These are phyloP conservation scores for Colletotrichum horii DNA, from an alignment of 2,329 filamentous ascomycete genomes.

Conservation along the genomic window DNA sequence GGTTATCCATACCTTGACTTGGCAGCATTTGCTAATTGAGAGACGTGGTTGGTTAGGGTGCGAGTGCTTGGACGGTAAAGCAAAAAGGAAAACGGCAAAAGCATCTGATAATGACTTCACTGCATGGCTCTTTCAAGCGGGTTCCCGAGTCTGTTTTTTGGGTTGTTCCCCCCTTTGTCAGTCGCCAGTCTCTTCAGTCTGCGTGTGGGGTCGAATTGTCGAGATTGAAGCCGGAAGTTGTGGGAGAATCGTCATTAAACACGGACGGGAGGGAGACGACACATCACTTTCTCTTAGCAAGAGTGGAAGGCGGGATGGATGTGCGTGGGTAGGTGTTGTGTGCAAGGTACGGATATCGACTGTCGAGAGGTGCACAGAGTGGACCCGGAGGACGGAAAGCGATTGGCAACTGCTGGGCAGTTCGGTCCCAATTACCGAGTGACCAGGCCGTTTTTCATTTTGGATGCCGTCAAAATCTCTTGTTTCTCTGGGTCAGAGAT, in stretches of 20 bases:
- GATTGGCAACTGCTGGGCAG: constrained; percentile 17
- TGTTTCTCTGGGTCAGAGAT: not conserved
- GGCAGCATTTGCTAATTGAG: not conserved
- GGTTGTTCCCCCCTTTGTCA: not conserved
- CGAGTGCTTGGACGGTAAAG: constrained; percentile 17
- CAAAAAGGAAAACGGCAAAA: constrained; percentile 14
- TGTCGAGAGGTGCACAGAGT: not conserved
- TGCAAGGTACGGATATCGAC: not conserved
- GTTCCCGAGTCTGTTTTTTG: not conserved
- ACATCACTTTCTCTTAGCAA: not conserved
- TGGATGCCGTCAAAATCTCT: constrained; percentile 10
- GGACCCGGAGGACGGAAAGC: not conserved
- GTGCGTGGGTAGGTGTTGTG: not conserved
- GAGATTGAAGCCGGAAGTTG: not conserved
- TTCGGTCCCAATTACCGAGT: constrained; percentile 17
- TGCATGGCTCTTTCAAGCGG: not conserved
- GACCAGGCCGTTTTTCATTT: not conserved
- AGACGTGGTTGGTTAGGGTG: not conserved
- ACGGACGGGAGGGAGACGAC: not conserved
- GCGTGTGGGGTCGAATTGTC: not conserved
- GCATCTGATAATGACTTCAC: constrained; percentile 22
- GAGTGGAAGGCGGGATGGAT: not conserved
- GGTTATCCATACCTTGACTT: not conserved
- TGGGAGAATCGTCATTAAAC: not conserved
- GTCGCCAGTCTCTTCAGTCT: not conserved